Evolutionary conservation across 2,329 filamentous ascomycete genomes (phyloP).

Genomic region (Xylariaceae sp.): DNA sequence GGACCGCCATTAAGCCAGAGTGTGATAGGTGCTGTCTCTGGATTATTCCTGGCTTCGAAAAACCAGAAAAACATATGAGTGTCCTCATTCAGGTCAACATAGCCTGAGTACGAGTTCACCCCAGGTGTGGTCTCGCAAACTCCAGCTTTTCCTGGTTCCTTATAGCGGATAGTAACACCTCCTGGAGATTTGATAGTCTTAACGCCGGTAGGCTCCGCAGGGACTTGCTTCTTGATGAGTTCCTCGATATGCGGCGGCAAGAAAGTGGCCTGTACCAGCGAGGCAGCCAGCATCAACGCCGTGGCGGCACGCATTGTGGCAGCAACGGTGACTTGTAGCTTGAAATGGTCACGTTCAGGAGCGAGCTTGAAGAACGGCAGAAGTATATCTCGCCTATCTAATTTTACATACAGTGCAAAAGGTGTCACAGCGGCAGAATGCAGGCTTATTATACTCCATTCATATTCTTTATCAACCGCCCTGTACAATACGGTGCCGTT

Average conservation of each 20-base stretch:
- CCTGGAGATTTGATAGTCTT: constrained; percentile 42
- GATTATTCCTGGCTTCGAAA: constrained; percentile 40
- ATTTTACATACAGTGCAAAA: no score
- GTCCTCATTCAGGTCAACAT: constrained; percentile 26
- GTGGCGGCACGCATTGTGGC: not conserved
- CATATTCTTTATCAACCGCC: no score
- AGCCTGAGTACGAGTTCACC: constrained; percentile 43
- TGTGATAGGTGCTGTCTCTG: constrained; percentile 37
- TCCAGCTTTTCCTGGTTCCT: constrained; percentile 44
- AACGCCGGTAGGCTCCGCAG: constrained; percentile 39
- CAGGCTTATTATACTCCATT: no score
- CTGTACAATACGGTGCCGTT: no score
- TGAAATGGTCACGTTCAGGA: no score
- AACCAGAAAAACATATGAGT: constrained; percentile 46
- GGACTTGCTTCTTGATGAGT: constrained; percentile 31
- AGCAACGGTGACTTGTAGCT: no score
- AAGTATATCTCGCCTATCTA: no score
- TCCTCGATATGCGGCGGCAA: constrained; percentile 22
- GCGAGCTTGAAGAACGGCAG: no score
- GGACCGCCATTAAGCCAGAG: constrained; percentile 52
- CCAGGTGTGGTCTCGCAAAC: constrained; percentile 51
- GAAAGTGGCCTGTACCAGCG: constrained; percentile 16
- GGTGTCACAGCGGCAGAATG: no score
- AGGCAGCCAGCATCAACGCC: constrained; percentile 16
- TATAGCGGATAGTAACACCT: constrained; percentile 46